phyloP scores from a whole-genome alignment of 768 basidiomycete species.

The Asterophora lycoperdoides region DNA sequence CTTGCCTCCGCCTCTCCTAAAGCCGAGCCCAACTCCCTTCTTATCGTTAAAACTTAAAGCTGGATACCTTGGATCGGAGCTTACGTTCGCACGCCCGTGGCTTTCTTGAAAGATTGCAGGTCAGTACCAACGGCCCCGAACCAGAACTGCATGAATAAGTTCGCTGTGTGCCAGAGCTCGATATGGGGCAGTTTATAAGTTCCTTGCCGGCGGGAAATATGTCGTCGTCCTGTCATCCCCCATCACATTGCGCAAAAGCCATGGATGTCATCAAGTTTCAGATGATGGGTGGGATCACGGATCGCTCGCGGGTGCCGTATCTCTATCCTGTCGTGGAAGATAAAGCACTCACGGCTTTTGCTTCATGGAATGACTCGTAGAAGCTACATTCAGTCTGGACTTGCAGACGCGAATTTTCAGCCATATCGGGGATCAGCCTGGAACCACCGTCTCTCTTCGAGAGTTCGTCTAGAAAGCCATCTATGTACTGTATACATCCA shows the following conservation, averaged over 20 bases:
- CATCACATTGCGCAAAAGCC: constrained; percentile 3
- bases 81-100: too few species aligned
- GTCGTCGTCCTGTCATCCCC: constrained; percentile 2
- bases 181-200: constrained; percentile 3
- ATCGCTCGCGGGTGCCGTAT: constrained; percentile 6
- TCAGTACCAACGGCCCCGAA: neutral
- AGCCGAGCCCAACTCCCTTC: neutral
- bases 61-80: too few species aligned
- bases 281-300: constrained; percentile 6
- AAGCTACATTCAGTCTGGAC: constrained; percentile 5
- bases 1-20: neutral
- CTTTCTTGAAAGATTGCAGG: too few species aligned
- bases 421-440: constrained; percentile 1
- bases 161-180: neutral
- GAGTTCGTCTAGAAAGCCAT: constrained; percentile 4
- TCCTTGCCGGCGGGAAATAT: constrained; percentile 3
- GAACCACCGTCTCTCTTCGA: constrained; percentile 4
- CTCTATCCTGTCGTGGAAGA: constrained; percentile 6
- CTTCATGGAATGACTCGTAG: constrained; percentile 6
- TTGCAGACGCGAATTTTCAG: constrained; percentile 1
- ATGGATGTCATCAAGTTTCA: constrained; percentile 7
- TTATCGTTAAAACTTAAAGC: neutral
- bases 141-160: too few species aligned
- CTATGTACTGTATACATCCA: constrained; percentile 5
- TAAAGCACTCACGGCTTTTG: constrained; percentile 7